Base-by-base conservation (phyloP, 2,329 filamentous ascomycete genomes). In the Stylonectria norvegica region DNA sequence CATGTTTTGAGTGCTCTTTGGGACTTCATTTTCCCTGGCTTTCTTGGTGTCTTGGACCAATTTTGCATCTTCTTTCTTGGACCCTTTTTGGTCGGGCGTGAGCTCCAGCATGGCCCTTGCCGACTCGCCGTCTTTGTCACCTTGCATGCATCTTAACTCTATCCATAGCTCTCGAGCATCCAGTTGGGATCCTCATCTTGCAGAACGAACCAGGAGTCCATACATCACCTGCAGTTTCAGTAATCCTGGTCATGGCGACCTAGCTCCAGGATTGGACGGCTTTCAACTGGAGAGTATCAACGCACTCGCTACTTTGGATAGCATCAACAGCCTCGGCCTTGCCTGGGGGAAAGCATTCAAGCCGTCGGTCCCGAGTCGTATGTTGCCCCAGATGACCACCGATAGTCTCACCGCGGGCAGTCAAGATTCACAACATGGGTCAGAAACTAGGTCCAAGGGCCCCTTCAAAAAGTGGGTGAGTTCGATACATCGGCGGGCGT, bases 381-480 rank as follows among this genome's bases (percentile, higher is more conserved):
- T 35, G 49, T 31, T 33, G 22, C 55, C 61, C 16, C 55, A 47
- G 25, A 48, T 63, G 34, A 55, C 56, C 28, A 40, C 59, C 41
- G 51, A 59, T n/a, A 47, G 47, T 18, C 32, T 39, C 8, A 28
- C 43, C 19, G 43, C 55, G 25, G 31, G 18, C 14, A 33, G 38
- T 36, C 33, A 23, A 34, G 19, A 37, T 30, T 11, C 47, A 42
- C 25, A 25, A 30, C 22, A 42, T 42, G 27, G 40, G 14, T n/a
- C 51, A 36, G 39, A 38, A 31, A 5, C 44, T 28, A 36, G 49
- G 12, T 42, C 25, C n/a, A 57, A 52, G 32, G 58, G 56, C 6
- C 79, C 82, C 3, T 89, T 91, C 54, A 75, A 78, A 32, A 83
- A 78, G 59, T 91, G 86, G 85, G 78, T 90, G 64, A 83, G 71